Conservation (phyloP, 208 protist genomes). For the Crithidia fasciculata region DNA sequence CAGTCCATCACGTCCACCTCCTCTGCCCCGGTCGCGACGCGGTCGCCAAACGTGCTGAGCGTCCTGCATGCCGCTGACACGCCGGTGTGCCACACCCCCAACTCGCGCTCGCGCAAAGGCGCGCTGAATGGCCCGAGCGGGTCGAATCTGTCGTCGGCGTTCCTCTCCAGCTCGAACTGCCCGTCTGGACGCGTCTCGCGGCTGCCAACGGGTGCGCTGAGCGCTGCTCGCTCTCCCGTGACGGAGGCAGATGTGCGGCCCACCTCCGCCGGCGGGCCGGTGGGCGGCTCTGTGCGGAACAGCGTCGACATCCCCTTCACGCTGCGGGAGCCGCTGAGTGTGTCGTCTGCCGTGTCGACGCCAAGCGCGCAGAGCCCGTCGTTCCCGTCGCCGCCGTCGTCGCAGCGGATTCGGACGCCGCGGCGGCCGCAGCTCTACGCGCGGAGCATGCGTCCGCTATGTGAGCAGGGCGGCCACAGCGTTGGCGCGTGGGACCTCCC, state of each 20-base stretch:
- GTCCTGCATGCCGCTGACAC: neutral
- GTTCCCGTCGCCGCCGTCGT: neutral
- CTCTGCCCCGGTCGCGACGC: neutral
- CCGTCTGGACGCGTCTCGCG: slow-evolving; percentile 7
- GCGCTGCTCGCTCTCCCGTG: neutral
- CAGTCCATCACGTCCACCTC: neutral
- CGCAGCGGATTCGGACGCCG: neutral
- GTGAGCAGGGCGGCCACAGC: neutral
- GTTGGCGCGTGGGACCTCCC: neutral
- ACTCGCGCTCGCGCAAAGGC: slow-evolving; percentile 8
- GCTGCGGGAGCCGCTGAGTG: neutral
- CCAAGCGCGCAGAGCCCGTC: slow-evolving; percentile 3
- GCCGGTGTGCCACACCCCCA: neutral
- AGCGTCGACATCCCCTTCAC: neutral
- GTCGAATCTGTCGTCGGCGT: slow-evolving; percentile 25
- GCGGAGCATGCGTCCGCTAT: neutral
- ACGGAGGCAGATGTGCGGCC: slow-evolving; percentile 3
- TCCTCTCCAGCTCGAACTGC: slow-evolving; percentile 29
- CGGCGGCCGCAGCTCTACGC: neutral
- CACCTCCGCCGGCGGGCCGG: neutral
- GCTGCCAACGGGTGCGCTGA: slow-evolving; percentile 10
- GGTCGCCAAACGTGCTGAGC: neutral
- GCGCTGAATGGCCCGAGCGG: neutral
- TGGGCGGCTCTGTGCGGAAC: slow-evolving; percentile 1
- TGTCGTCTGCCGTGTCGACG: neutral